These are phyloP conservation scores for Nicotiana undulata DNA, from an alignment of 257 asterid species.

Conservation along the genomic window DNA sequence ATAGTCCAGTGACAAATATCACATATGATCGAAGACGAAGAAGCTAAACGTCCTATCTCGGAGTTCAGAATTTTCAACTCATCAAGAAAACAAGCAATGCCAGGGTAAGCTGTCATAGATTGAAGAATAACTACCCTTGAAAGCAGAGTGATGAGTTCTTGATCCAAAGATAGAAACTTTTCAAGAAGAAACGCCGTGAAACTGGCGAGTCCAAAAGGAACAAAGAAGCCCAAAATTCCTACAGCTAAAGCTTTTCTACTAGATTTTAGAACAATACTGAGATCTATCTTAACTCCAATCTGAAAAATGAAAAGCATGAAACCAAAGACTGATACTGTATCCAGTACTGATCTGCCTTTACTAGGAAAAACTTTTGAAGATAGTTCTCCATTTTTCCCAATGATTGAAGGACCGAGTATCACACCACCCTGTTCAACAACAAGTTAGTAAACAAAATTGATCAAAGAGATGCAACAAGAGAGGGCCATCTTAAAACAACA, in stretches of 20 bases:
- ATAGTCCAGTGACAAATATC: constrained; percentile 49
- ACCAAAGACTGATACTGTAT: constrained; percentile 53
- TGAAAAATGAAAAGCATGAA: constrained; percentile 50
- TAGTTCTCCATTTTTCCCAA: constrained; percentile 35
- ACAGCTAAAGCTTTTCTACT: constrained; percentile 49
- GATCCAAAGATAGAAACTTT: constrained; percentile 32
- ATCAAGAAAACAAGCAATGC: constrained; percentile 50
- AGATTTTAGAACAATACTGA: constrained; percentile 39
- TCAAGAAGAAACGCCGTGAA: constrained; percentile 36
- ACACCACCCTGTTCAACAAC: constrained; percentile 57
- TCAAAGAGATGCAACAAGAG: not conserved
- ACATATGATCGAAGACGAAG: constrained; percentile 54
- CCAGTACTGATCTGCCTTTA: constrained; percentile 41
- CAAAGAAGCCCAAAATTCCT: constrained; percentile 46
- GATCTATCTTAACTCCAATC: constrained; percentile 55
- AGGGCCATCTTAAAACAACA: not conserved
- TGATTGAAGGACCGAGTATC: constrained; percentile 52
- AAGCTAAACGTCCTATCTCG: constrained; percentile 57
- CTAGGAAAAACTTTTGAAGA: constrained; percentile 30
- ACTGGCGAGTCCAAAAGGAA: constrained; percentile 43
- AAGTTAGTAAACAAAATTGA: constrained; percentile 15
- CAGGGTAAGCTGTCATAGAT: constrained; percentile 71
- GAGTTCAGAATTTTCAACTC: constrained; percentile 64
- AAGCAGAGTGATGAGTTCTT: constrained; percentile 27
- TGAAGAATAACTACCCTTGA: constrained; percentile 30